Base-by-base conservation (phyloP, 225 moss, liverwort and hornwort species). In the Climacium dendroides region DNA sequence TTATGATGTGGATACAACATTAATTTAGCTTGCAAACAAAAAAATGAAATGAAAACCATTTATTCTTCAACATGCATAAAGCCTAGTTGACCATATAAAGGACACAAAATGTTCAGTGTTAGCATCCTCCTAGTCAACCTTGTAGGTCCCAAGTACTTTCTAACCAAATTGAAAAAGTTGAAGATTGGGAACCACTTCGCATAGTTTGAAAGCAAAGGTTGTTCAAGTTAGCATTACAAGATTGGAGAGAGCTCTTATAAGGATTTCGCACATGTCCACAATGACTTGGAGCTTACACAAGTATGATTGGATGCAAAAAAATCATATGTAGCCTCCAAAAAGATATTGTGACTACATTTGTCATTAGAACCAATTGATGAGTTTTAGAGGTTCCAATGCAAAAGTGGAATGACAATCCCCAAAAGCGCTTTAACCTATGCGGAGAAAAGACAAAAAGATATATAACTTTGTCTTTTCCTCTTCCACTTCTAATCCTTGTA, bases 361-460 rank as follows among this genome's bases (percentile, higher is more conserved):
- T 7, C 13, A 67, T 13, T n/a, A n/a, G n/a, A n/a, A n/a, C 37
- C 13, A 67, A 22, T 0, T 37, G 0, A 37, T 37, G 4, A 66
- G 0, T 20, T 20, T 1, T 6, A 1, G 7, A 22, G 13, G 6
- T 13, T n/a, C 0, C 22, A 7, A 2, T 37, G 6, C 2, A 3
- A 23, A 69, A 66, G 7, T 6, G 13, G 3, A 41, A 9, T 70
- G 14, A 15, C 41, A 41, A 70, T 41, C 0, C 3, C 8, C 0
- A 15, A 9, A 41, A 14, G 9, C 2, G 0, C 0, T 43, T 47
- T 47, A 4, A 6, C 2, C 4, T 4, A 73, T 12, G 1, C 2
- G 2, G 4, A 32, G 4, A 15, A 32, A 48, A 19, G 5, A 48
- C 32, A 19, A 75, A 22, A 34, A 75, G 1, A 22, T 34, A 2